Evolutionary conservation across 1,284 basidiomycete species (phyloP).

Genomic region (Irpex sp.): DNA sequence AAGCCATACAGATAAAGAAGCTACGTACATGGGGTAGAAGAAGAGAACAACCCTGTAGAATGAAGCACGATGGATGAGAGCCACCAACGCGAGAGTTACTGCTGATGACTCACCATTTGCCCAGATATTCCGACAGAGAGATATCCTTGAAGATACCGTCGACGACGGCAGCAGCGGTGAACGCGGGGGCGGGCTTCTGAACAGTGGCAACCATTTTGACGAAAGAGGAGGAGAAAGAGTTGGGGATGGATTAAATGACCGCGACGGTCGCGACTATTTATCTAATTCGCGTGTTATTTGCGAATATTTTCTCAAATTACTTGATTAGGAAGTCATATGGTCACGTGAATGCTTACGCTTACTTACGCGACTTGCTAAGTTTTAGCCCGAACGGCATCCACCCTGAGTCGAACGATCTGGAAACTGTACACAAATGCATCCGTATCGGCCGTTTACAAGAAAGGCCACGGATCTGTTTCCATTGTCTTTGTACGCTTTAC

Average conservation of each 20-base stretch:
- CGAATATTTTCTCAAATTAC: background rate
- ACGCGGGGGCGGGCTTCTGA: conserved; percentile 75
- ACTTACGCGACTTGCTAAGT: background rate
- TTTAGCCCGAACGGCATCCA: background rate
- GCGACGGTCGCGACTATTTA: conserved; percentile 1
- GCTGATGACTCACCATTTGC: conserved; percentile 68
- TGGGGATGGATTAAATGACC: background rate
- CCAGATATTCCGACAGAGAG: conserved; percentile 67
- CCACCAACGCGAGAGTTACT: background rate
- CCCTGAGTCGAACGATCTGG: background rate
- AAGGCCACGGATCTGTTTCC: background rate
- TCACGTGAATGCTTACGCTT: conserved; percentile 11
- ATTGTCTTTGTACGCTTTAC: background rate
- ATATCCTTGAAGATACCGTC: conserved; percentile 77
- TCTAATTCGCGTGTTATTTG: conserved; percentile 11
- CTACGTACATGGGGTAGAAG: conserved; percentile 76
- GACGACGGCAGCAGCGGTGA: conserved; percentile 73
- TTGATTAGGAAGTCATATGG: background rate
- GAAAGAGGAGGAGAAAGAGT: conserved; percentile 4
- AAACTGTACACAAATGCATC: background rate
- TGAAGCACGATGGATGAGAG: conserved; percentile 14
- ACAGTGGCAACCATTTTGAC: conserved; percentile 62
- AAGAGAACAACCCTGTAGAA: conserved; percentile 65
- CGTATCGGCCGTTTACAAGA: background rate
- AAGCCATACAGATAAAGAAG: conserved; percentile 12